Percentiles rank a stretch among this genome's conserved stretches.
Conservation (phyloP, 176 grass and related monocot genomes). For the Eragrostis curvula region DNA sequence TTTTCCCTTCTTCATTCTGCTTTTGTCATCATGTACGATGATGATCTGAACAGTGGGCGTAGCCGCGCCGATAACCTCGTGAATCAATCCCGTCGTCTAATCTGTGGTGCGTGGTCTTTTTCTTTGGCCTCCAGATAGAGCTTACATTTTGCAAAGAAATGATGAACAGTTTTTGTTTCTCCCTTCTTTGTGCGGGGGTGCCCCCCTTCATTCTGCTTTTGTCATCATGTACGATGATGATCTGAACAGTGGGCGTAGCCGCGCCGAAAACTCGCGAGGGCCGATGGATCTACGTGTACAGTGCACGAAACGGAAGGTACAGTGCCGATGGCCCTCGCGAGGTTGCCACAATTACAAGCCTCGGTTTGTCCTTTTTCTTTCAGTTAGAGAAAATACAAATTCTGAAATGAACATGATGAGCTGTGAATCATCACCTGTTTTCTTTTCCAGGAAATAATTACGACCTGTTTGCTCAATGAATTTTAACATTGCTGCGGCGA, state of each 20-base stretch:
- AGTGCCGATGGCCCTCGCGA: no score
- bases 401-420: neutral
- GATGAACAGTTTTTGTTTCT: neutral
- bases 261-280: neutral
- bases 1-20: neutral
- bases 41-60: neutral
- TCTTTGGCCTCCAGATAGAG: constrained; percentile 3
- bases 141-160: neutral
- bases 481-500: no score
- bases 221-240: constrained; percentile 11
- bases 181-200: neutral
- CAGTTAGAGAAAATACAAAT: neutral
- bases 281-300: neutral
- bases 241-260: neutral
- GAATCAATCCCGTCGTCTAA: neutral
- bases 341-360: neutral
- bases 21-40: constrained; percentile 15
- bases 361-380: neutral
- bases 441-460: neutral
- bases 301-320: neutral
- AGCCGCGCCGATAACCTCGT: neutral
- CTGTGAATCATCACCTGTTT: neutral
- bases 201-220: neutral
- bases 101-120: neutral
- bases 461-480: no score